Evolutionary conservation across 2,329 filamentous ascomycete species (phyloP), one percentile per base, ranked within the genome.

Genomic region (Nigrospora sphaerica): DNA sequence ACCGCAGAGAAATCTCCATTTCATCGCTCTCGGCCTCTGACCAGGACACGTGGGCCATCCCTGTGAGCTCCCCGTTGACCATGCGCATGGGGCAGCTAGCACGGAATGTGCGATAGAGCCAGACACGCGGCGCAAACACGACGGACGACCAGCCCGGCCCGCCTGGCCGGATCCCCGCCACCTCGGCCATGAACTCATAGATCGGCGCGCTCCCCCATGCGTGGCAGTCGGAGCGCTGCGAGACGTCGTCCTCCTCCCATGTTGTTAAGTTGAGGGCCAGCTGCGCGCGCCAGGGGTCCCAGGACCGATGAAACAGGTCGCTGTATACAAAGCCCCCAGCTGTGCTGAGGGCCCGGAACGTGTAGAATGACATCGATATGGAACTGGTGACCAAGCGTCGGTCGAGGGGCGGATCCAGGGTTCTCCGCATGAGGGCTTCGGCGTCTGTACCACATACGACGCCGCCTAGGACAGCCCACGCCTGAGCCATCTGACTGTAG

Each of bases 401-500:
- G 19, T 7, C 19, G 19, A 4, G 19, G 19, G 19, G 7, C 19
- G 19, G 19, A 7, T 23, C 19, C 4, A 23, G 19, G 19, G 19
- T 23, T 23, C 19, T 23, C 19, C 19, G 28, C 2, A 31, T 36
- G 12, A 46, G 17, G n/a, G 40, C 12, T n/a, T 37, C 19, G 13
- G 36, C 34, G 12, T 60, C 52, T 1, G 45, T 39, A 1, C 44
- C 37, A 2, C 48, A 43, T 3, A 58, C 59, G 2, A 59, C 63
- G 6, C 64, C 64, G 12, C 49, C 57, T 0, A 68, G 54, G 1
- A 68, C 58, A 1, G 58, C 65, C 46, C 60, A 69, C 2, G 66
- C 57, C 33, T 69, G 65, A 40, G 57, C 62, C 38, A 68, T 65
- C 38, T 68, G 59, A 3, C 60, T 64, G 46, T 62, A 64, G 1